A percentile compares a stretch with the other conserved stretches of the same genome.
Conservation (phyloP, 2,329 filamentous ascomycete species). For the Chaetomiaceae sp. region DNA sequence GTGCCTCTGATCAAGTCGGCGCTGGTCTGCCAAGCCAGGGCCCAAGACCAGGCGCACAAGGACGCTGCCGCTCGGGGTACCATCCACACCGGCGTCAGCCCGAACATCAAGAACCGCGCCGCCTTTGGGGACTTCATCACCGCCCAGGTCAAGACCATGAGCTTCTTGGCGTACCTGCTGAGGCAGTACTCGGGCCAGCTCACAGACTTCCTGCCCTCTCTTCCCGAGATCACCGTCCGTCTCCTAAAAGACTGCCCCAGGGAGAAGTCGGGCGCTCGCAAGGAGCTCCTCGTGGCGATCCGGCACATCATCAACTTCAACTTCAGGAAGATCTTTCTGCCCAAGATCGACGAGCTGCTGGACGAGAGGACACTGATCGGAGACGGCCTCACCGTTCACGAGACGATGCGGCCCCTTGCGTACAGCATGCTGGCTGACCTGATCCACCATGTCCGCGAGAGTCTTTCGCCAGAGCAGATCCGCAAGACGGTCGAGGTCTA, state of each 20-base stretch:
- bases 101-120: slow-evolving; percentile 85
- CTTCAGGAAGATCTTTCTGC: slow-evolving; percentile 89
- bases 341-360: slow-evolving; percentile 89
- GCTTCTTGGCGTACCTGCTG: slow-evolving; percentile 89
- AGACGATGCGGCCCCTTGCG: slow-evolving; percentile 89
- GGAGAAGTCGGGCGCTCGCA: slow-evolving; percentile 88
- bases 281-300: slow-evolving; percentile 93
- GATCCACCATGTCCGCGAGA: slow-evolving; percentile 92
- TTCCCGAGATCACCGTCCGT: slow-evolving; percentile 87
- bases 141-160: slow-evolving; percentile 98
- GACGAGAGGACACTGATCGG: slow-evolving; percentile 93
- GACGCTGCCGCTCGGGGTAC: slow-evolving; percentile 75
- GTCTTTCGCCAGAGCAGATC: slow-evolving; percentile 85
- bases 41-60: slow-evolving; percentile 85
- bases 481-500: slow-evolving; percentile 95
- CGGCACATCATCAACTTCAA: slow-evolving; percentile 99
- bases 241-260: slow-evolving; percentile 89
- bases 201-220: slow-evolving; percentile 76
- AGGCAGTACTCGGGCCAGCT: slow-evolving; percentile 83
- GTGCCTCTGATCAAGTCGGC: slow-evolving; percentile 92
- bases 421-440: slow-evolving; percentile 98
- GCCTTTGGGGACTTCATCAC: slow-evolving; percentile 98
- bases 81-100: slow-evolving; percentile 89
- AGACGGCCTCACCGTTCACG: slow-evolving; percentile 92
- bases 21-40: slow-evolving; percentile 80